These are phyloP conservation scores for Erodium texanum DNA, from an alignment of 441 rosid species.

Conservation along the genomic window DNA sequence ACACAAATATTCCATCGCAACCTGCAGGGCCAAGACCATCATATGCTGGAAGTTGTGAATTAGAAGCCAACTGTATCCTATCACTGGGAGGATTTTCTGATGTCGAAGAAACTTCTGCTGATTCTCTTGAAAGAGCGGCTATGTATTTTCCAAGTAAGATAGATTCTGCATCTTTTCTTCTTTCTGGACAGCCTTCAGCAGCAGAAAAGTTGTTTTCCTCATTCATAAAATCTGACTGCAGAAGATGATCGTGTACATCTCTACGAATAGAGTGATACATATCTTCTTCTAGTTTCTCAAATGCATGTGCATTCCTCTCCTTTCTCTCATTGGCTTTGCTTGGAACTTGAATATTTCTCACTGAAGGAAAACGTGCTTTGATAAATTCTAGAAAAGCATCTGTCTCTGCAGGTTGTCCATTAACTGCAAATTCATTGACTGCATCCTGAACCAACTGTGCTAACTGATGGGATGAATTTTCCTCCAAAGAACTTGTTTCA, in stretches of 20 bases:
- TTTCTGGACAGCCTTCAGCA: slow-evolving; percentile 27
- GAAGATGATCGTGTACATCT: slow-evolving; percentile 28
- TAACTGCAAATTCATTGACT: slow-evolving; percentile 34
- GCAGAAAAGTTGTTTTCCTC: slow-evolving; percentile 26
- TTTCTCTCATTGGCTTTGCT: slow-evolving; percentile 33
- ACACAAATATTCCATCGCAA: slow-evolving; percentile 84
- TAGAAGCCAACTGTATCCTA: slow-evolving; percentile 25
- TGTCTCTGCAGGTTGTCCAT: slow-evolving; percentile 38
- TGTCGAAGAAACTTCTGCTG: slow-evolving; percentile 31
- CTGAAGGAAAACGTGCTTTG: slow-evolving; percentile 42
- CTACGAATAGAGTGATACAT: slow-evolving; percentile 38
- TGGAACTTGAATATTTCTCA: slow-evolving; percentile 38
- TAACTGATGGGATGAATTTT: slow-evolving; percentile 33
- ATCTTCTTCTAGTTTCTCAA: slow-evolving; percentile 60
- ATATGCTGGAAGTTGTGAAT: slow-evolving; percentile 28
- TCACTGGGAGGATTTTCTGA: slow-evolving; percentile 33
- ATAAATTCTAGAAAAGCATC: slow-evolving; percentile 48
- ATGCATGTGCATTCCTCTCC: slow-evolving; percentile 27
- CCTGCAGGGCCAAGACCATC: slow-evolving; percentile 71
- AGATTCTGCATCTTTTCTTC: slow-evolving; percentile 35
- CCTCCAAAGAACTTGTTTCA: slow-evolving; percentile 29
- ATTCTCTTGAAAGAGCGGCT: slow-evolving; percentile 39
- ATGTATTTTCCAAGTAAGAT: slow-evolving; percentile 41
- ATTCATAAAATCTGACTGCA: slow-evolving; percentile 20
- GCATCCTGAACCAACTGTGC: slow-evolving; percentile 40